A percentile compares a stretch with the other conserved stretches of the same genome.
These are phyloP conservation scores for Neofusicoccum umdonicola DNA, from an alignment of 2,329 filamentous ascomycete genomes.

Conservation along the genomic window DNA sequence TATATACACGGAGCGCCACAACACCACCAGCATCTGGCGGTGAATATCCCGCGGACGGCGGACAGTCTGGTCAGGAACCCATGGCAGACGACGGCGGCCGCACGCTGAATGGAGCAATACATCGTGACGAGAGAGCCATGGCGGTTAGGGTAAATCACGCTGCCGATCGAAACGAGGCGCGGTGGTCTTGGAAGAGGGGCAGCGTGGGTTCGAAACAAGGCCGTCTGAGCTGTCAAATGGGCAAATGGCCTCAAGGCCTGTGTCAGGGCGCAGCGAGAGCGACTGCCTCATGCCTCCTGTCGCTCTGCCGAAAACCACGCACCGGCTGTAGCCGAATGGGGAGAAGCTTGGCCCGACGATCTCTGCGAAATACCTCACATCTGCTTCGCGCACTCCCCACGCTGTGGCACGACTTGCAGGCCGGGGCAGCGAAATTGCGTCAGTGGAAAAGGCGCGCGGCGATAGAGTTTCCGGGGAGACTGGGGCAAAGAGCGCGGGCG, in stretches of 20 bases:
- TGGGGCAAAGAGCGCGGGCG: not conserved
- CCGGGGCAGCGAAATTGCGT: not conserved
- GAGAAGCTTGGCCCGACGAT: conserved; percentile 12
- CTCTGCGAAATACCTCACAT: conserved; percentile 8
- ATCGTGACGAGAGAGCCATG: not conserved
- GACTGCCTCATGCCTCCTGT: not conserved
- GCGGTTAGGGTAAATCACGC: conserved; percentile 4
- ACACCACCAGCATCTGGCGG: not conserved
- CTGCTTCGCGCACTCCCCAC: not conserved
- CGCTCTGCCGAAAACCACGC: conserved; percentile 5
- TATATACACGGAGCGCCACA: not conserved
- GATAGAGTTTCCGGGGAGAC: conserved; percentile 4
- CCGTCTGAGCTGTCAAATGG: not conserved
- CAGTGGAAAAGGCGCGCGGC: not conserved
- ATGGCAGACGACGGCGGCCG: not conserved
- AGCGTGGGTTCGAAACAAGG: not conserved
- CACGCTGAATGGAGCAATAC: not conserved
- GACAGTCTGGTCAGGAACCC: not conserved
- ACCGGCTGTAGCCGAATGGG: conserved; percentile 10
- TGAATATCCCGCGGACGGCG: not conserved
- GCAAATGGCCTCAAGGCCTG: too few relatives aligned
- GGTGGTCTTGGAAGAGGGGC: not conserved
- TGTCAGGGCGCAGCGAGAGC: not conserved
- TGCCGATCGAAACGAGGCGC: conserved; percentile 2
- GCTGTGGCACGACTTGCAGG: not conserved